These are phyloP conservation scores for Brasenia schreberi DNA, from an alignment of 164 flowering plant genomes.

Conservation along the genomic window DNA sequence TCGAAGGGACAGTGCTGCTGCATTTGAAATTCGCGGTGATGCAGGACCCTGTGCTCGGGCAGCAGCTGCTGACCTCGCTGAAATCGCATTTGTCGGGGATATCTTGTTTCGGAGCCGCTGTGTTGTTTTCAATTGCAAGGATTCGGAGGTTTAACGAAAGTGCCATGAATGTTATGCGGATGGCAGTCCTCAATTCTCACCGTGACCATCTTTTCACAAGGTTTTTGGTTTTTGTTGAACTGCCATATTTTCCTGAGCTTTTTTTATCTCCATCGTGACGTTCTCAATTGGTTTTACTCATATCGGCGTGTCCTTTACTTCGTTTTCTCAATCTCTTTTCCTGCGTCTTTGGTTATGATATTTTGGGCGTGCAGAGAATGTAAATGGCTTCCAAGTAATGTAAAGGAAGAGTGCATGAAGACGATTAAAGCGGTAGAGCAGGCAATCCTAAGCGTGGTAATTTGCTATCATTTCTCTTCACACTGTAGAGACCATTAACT, in stretches of 20 bases:
- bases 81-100: constrained; percentile 39
- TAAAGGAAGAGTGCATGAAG: constrained; percentile 42
- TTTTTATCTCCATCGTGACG: too few species aligned
- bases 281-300: background rate
- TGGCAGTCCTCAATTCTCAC: constrained; percentile 37
- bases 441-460: constrained; percentile 70
- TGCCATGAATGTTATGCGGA: constrained; percentile 40
- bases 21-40: constrained; percentile 88
- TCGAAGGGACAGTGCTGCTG: constrained; percentile 80
- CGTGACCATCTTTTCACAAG: constrained; percentile 38
- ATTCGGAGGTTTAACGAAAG: constrained; percentile 55
- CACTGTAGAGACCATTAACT: background rate
- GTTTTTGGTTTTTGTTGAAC: constrained; percentile 11
- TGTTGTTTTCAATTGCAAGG: constrained; percentile 57
- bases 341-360: background rate
- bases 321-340: background rate
- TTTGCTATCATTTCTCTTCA: background rate
- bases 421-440: constrained; percentile 41
- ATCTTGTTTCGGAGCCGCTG: constrained; percentile 54
- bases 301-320: too few species aligned
- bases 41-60: constrained; percentile 76
- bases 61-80: constrained; percentile 52
- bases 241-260: background rate
- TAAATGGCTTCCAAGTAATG: constrained; percentile 49
- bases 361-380: constrained; percentile 35